Base-by-base conservation (phyloP, 768 basidiomycete species). In the Amanita rubescens region DNA sequence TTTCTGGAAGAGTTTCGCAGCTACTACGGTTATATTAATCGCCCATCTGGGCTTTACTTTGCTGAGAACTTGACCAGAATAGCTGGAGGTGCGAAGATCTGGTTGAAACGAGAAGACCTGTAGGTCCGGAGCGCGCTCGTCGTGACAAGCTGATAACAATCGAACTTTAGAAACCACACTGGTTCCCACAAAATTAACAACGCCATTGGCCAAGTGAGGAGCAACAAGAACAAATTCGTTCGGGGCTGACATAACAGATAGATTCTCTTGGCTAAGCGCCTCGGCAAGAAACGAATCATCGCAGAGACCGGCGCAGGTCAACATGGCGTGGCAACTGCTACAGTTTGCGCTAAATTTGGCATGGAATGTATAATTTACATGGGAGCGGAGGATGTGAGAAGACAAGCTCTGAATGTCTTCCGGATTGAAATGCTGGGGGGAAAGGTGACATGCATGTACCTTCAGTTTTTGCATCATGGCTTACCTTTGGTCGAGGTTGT, bases 161-260 rank as follows among this genome's bases (percentile, higher is more conserved):
- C 32, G 7, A 9, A 19, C 41, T 37, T 15, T 54, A 91, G 89
- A 55, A 99, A 99, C 67, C 95, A 98, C 66, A 98, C 96, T 0
- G 96, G 96, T 14, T 97, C 94, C 9, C 96, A 99, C 71, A 99
- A 98, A 70, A 98, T 99, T 65, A 98, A 98, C 71, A 99, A 99
- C 67, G 95, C 95, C 22, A 87, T 99, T 55, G 96, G 96, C 33
- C 94, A 95, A 77, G 87, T 84, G 27, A 43, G 44, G 15, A 44
- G 27, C 22, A 35, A 27, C 46, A 15, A 15, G 24, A 15, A 49
- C 22, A 33, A 19, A 25, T 5, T 17, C 17, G 11, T 17, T 39
- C n/a, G 19, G 17, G 22, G 22, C 27, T 33, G 4, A 32, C 24
- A 34, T 19, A 19, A 50, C 4, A 35, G 45, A 2, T 66, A 95